A percentile compares a stretch with the other conserved stretches of the same genome.
Evolutionary conservation across 2,329 filamentous ascomycete species (phyloP).

Genomic region (Phoma sp.): DNA sequence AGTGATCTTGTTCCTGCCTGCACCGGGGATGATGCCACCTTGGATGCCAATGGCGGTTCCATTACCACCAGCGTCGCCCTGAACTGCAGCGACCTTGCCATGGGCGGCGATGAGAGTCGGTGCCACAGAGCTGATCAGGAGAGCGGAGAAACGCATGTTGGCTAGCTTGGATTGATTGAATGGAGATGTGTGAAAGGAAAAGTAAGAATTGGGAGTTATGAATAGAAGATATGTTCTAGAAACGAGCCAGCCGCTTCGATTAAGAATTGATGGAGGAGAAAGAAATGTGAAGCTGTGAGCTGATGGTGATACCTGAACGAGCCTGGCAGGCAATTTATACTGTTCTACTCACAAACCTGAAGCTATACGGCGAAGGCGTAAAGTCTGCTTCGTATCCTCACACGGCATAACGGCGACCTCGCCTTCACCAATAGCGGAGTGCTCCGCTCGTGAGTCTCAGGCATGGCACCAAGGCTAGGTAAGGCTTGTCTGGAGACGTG

Average conservation of each 20-base stretch:
- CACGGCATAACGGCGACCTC: conserved; percentile 1
- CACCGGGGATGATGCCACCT: conserved; percentile 52
- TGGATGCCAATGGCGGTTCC: conserved; percentile 54
- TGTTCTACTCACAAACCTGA: neutral
- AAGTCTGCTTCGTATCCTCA: neutral
- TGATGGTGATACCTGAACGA: neutral
- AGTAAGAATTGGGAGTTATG: neutral
- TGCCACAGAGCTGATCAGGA: conserved; percentile 10
- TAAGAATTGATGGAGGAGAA: neutral
- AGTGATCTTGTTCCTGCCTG: conserved; percentile 52
- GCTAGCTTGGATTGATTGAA: neutral
- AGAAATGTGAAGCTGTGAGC: neutral
- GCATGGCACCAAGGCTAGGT: conserved; percentile 13
- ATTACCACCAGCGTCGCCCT: conserved; percentile 52
- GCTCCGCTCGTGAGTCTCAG: conserved; percentile 9
- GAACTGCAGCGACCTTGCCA: conserved; percentile 20
- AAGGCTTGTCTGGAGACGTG: conserved; percentile 3
- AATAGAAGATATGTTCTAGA: neutral
- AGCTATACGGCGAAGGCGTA: neutral
- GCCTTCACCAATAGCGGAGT: neutral
- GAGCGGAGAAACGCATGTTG: conserved; percentile 10
- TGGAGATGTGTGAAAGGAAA: neutral
- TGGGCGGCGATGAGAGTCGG: conserved; percentile 20
- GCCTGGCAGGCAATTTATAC: neutral
- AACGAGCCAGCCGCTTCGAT: conserved; percentile 13